These are phyloP conservation scores for Kluyveromyces starmeri DNA, from an alignment of 805 yeast species.

Conservation along the genomic window DNA sequence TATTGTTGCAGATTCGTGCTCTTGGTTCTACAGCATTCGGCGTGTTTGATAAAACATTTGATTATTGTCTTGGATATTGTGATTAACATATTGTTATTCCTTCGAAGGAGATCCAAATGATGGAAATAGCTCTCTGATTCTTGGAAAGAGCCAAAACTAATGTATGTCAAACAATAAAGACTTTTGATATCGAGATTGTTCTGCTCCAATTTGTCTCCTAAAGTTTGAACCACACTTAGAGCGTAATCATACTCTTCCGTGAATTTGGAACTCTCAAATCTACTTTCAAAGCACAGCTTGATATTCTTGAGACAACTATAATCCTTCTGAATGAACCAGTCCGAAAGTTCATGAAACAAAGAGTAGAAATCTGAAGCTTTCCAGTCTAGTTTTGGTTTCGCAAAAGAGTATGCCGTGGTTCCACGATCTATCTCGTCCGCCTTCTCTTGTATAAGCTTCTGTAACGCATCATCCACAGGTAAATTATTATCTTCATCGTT, in stretches of 20 bases:
- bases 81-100: conserved; percentile 17
- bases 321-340: conserved; percentile 37
- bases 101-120: conserved; percentile 16
- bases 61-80: conserved; percentile 11
- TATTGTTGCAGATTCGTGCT: conserved; percentile 12
- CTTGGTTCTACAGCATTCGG: conserved; percentile 21
- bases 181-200: conserved; percentile 5
- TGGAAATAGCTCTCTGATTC: conserved; percentile 5
- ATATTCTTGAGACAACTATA: conserved; percentile 13
- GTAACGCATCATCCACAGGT: conserved; percentile 30
- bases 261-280: conserved; percentile 9
- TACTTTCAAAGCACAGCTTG: conserved; percentile 12
- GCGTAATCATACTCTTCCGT: conserved; percentile 16
- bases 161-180: conserved; percentile 18
- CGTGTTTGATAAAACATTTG: conserved; percentile 14
- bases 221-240: not conserved
- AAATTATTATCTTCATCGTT: conserved; percentile 23
- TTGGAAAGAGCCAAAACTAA: conserved; percentile 22
- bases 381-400: conserved; percentile 39
- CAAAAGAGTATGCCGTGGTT: conserved; percentile 20
- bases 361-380: conserved; percentile 30
- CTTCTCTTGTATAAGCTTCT: conserved; percentile 28
- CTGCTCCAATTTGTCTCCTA: conserved; percentile 3
- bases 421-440: conserved; percentile 27
- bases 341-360: conserved; percentile 35